Base-by-base conservation (phyloP, 2,329 filamentous ascomycete genomes). In the Lecanosticta acicola region DNA sequence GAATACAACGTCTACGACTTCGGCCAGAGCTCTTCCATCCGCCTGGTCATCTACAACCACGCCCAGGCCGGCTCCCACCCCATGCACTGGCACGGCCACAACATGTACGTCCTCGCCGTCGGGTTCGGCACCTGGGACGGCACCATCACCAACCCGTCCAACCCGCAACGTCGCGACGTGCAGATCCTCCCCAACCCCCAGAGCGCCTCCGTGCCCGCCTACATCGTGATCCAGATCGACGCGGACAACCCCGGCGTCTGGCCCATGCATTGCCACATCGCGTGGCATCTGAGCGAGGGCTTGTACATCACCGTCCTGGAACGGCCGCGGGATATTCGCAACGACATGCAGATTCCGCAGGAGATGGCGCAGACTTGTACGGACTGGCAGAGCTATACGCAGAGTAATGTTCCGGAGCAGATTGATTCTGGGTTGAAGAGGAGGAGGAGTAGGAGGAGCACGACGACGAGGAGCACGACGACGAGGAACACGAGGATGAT, bases 121-220 rank as follows among this genome's bases (percentile, higher is more conserved):
- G 71, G 71, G n/a, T 34, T 43, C 0, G 71, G 70, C 10, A 56
- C 48, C 10, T 71, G 65, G 65, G 59, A 68, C 41, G 66, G 65
- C 26, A 53, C 55, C 4, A 59, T 73, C 26, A 56, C 54, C 57
- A 72, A 73, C 46, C 57, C 70, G 2, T 53, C 50, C 3, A 79
- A 79, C 57, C 76, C 77, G 1, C 68, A 74, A 58, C 65, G 75
- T 9, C 64, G 77, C 24, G 76, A 79, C 51, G 74, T 73, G 0
- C 68, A 76, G 37, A 65, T 75, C 4, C 59, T 79, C 2, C 69
- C 68, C 4, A 51, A 67, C 17, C 62, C 64, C 20, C 24, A 49
- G 2, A 52, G 48, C 37, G 41, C 49, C 7, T 49, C 45, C 2
- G 52, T 55, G 14, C 61, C 63, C 1, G 65, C 54, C 1, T 63